Conservation (phyloP, 179 eudicot species). For the Corrigiola litoralis region DNA sequence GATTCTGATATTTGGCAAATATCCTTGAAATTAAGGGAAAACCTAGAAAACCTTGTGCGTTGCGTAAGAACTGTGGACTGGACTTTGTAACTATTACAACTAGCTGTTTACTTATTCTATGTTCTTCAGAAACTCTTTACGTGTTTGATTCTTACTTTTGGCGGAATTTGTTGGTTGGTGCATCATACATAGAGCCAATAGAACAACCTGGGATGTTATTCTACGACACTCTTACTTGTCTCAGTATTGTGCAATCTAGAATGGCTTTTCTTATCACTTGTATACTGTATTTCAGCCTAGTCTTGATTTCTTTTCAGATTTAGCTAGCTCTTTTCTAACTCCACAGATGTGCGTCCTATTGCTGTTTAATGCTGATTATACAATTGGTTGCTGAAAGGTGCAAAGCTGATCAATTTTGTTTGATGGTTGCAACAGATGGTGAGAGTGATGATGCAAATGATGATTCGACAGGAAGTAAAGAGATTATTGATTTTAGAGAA, state of each 20-base stretch:
- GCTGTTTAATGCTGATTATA: background rate
- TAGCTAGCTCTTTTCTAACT: background rate
- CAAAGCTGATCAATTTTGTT: background rate
- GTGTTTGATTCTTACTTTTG: background rate
- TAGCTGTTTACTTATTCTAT: too few species aligned
- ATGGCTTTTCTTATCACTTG: background rate
- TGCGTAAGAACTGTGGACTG: too few species aligned
- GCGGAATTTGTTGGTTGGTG: background rate
- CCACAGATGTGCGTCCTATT: background rate
- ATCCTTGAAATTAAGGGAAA: too few species aligned
- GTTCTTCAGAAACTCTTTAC: background rate
- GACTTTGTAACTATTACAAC: too few species aligned
- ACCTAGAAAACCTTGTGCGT: too few species aligned
- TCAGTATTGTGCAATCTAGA: too few species aligned
- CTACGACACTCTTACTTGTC: background rate
- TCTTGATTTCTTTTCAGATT: background rate
- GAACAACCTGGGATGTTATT: background rate
- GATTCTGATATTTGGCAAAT: too few species aligned
- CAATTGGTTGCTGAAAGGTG: background rate
- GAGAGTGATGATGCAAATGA: conserved; percentile 49
- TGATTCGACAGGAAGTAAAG: conserved; percentile 50
- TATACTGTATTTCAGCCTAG: background rate
- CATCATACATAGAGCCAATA: background rate
- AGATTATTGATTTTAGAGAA: conserved; percentile 68
- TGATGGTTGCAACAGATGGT: conserved; percentile 41